Percentiles rank a stretch among this genome's conserved stretches.
Conservation (phyloP, 495 filamentous ascomycete genomes). For the Podospora fimiseda region DNA sequence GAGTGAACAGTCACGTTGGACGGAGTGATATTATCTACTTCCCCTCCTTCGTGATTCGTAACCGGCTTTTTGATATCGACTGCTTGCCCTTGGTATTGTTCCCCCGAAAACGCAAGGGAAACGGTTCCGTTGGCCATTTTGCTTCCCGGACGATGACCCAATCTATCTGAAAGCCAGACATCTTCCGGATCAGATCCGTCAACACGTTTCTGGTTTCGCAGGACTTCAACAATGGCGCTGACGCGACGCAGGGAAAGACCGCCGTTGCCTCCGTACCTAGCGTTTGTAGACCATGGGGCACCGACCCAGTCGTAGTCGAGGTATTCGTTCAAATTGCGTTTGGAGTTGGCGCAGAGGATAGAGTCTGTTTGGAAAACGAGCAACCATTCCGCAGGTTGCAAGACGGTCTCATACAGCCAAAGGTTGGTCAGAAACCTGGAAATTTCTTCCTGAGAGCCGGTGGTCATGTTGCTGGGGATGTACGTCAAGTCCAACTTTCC, state of each 20-base stretch:
- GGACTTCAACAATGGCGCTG: slow-evolving; percentile 40
- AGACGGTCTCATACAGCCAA: slow-evolving; percentile 39
- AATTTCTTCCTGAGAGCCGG: slow-evolving; percentile 38
- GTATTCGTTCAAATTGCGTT: slow-evolving; percentile 39
- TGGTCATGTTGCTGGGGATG: slow-evolving; percentile 41
- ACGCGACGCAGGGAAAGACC: slow-evolving; percentile 43
- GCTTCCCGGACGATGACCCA: slow-evolving; percentile 35
- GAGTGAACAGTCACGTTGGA: not conserved
- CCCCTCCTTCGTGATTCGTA: not conserved
- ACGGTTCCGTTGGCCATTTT: slow-evolving; percentile 40
- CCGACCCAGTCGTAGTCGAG: slow-evolving; percentile 49
- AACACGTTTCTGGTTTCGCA: slow-evolving; percentile 34
- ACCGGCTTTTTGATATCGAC: slow-evolving; percentile 10
- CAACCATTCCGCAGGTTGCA: slow-evolving; percentile 40
- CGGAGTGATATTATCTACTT: not conserved
- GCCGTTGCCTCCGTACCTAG: slow-evolving; percentile 43
- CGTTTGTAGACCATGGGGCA: slow-evolving; percentile 41
- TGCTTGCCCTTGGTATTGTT: slow-evolving; percentile 29
- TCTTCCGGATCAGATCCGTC: slow-evolving; percentile 40
- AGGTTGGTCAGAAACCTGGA: slow-evolving; percentile 39
- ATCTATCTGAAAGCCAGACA: slow-evolving; percentile 42
- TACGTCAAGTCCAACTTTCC: slow-evolving; percentile 44
- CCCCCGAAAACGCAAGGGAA: slow-evolving; percentile 39
- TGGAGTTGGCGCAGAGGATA: slow-evolving; percentile 45
- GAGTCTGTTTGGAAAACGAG: slow-evolving; percentile 46